Percentiles rank a stretch among this genome's conserved stretches.
Evolutionary conservation across 2,329 filamentous ascomycete genomes (phyloP).

Genomic region (Diaporthe vexans): DNA sequence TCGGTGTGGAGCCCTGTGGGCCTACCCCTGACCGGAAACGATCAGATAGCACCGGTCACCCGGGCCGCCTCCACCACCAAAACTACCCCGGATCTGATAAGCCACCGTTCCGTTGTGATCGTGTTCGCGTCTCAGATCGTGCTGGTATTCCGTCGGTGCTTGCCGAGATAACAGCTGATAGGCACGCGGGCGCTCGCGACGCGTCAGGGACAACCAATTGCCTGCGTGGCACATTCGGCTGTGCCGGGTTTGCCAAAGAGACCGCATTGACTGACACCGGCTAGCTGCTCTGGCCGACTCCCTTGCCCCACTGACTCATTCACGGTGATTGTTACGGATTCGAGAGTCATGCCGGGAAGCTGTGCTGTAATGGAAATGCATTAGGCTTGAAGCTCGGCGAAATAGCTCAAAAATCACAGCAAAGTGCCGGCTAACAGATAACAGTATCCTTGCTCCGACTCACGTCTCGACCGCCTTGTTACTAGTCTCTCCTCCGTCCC

Average conservation of each 20-base stretch:
- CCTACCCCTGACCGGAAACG: conserved; percentile 32
- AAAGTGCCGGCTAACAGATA: neutral
- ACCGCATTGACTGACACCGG: conserved; percentile 9
- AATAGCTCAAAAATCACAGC: neutral
- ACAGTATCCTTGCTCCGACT: neutral
- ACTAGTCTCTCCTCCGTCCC: conserved; percentile 4
- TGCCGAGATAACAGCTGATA: conserved; percentile 25
- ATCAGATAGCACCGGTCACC: conserved; percentile 31
- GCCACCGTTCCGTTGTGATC: conserved; percentile 13
- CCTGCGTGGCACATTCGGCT: neutral
- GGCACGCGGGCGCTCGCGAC: neutral
- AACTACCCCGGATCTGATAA: conserved; percentile 35
- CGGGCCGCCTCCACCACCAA: conserved; percentile 32
- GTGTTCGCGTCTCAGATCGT: neutral
- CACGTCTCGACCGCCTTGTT: conserved; percentile 19
- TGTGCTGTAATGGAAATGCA: conserved; percentile 27
- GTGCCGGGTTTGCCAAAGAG: neutral
- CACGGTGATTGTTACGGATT: conserved; percentile 18
- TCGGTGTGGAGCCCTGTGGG: conserved; percentile 29
- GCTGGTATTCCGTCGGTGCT: neutral
- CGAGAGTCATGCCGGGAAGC: conserved; percentile 12
- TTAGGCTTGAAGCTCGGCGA: conserved; percentile 26
- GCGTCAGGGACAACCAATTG: neutral
- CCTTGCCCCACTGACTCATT: conserved; percentile 28
- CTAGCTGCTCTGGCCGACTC: neutral